A percentile compares a stretch with the other conserved stretches of the same genome.
These are phyloP conservation scores for Allomyces javanicus DNA, from an alignment of 192 early-diverging fungal genomes.

Conservation along the genomic window DNA sequence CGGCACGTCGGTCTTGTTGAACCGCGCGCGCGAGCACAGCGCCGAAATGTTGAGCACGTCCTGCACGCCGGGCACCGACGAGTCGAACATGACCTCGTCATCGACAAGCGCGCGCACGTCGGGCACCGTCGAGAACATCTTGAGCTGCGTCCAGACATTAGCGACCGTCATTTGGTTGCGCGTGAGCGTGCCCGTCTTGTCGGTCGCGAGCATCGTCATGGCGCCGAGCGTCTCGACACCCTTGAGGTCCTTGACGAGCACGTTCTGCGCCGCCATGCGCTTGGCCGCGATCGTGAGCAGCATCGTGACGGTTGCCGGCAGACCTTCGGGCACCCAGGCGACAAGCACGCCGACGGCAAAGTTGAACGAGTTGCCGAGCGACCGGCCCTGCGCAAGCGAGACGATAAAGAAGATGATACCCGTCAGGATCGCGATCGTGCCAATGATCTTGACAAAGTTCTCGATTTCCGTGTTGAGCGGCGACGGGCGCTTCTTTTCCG, in stretches of 20 bases:
- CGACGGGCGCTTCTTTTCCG: constrained; percentile 50
- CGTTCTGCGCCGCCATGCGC: constrained; percentile 72
- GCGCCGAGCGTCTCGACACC: constrained; percentile 94
- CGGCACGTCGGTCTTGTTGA: constrained; percentile 76
- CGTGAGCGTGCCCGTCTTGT: constrained; percentile 94
- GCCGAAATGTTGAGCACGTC: constrained; percentile 65
- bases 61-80: constrained; percentile 31
- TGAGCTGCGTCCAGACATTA: constrained; percentile 64
- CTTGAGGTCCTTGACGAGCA: constrained; percentile 87
- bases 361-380: constrained; percentile 24
- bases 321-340: constrained; percentile 84
- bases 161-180: constrained; percentile 93
- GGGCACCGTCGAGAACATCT: constrained; percentile 35
- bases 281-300: constrained; percentile 87
- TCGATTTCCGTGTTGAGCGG: constrained; percentile 62
- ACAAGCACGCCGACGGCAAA: constrained; percentile 81
- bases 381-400: constrained; percentile 30
- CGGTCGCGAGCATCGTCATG: constrained; percentile 86
- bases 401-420: constrained; percentile 71
- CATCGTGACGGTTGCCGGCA: constrained; percentile 85
- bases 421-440: constrained; percentile 50
- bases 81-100: constrained; percentile 17
- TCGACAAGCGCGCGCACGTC: constrained; percentile 25
- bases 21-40: constrained; percentile 70
- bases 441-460: constrained; percentile 68